phyloP scores from a whole-genome alignment of 495 filamentous ascomycete species.

The Poronia punctata region DNA sequence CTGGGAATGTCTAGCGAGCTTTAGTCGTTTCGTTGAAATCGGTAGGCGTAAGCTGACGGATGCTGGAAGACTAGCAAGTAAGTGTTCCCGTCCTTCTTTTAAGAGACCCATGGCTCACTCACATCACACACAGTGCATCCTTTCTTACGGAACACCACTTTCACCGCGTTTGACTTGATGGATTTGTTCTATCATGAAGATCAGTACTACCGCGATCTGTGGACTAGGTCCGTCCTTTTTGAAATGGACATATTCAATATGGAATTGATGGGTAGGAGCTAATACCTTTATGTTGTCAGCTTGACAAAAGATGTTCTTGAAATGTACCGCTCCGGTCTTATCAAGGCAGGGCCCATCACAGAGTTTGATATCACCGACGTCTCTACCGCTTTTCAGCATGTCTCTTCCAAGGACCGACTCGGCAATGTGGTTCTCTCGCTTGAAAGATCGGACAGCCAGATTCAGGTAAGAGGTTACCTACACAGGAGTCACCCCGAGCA shows the following conservation, averaged over 20 bases:
- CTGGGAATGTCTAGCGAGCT: slow-evolving; percentile 39
- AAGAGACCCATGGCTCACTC: no score
- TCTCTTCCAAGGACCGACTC: slow-evolving; percentile 24
- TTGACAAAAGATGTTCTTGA: slow-evolving; percentile 8
- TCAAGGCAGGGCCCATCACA: slow-evolving; percentile 5
- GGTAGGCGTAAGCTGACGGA: slow-evolving; percentile 30
- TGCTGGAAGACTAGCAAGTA: slow-evolving; percentile 20
- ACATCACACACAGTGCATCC: no score
- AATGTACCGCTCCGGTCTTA: slow-evolving; percentile 9
- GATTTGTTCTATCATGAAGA: slow-evolving; percentile 6
- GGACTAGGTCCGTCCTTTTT: neutral
- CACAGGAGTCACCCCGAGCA: neutral
- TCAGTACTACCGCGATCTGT: slow-evolving; percentile 1
- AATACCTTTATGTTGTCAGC: neutral
- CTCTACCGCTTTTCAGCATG: slow-evolving; percentile 13
- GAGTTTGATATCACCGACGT: slow-evolving; percentile 11
- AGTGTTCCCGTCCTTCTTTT: no score
- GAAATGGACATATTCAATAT: neutral
- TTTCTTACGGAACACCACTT: slow-evolving; percentile 22
- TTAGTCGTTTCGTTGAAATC: slow-evolving; percentile 48
- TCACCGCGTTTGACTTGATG: slow-evolving; percentile 24
- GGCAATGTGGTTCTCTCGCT: slow-evolving; percentile 46
- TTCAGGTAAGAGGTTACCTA: neutral
- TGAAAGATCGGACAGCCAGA: slow-evolving; percentile 16
- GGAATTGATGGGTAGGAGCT: neutral